Evolutionary conservation across 495 filamentous ascomycete genomes (phyloP).

Genomic region (Amniculicola lignicola): DNA sequence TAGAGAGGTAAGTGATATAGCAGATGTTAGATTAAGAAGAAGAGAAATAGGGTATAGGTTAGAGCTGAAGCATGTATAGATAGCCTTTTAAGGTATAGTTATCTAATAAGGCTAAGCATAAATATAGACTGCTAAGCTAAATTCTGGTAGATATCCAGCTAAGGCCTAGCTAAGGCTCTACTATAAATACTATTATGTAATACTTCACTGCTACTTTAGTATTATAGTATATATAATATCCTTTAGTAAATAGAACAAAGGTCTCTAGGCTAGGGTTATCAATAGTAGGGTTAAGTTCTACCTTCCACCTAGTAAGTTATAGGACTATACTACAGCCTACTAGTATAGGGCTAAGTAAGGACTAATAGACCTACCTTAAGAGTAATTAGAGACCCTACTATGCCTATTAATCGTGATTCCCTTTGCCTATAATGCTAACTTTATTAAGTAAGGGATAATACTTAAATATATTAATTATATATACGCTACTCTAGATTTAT

Average conservation of each 20-base stretch:
- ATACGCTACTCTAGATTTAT: too few relatives aligned
- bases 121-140: not conserved
- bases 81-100: not conserved
- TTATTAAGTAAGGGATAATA: too few relatives aligned
- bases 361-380: slow-evolving; percentile 1
- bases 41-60: slow-evolving; percentile 11
- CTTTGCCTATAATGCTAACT: too few relatives aligned
- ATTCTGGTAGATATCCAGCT: too few relatives aligned
- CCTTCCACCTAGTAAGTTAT: slow-evolving; percentile 37
- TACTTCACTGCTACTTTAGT: not conserved
- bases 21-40: slow-evolving; percentile 2
- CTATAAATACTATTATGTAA: not conserved
- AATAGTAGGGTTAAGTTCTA: slow-evolving; percentile 39
- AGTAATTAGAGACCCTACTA: slow-evolving; percentile 9
- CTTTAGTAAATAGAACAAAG: slow-evolving; percentile 1
- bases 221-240: slow-evolving; percentile 2
- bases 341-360: slow-evolving; percentile 1
- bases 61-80: not conserved
- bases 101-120: not conserved
- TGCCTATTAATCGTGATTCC: too few relatives aligned
- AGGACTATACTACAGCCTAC: slow-evolving; percentile 1
- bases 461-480: too few relatives aligned
- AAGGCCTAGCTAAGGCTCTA: slow-evolving; percentile 2
- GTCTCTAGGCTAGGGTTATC: slow-evolving; percentile 25
- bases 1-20: not conserved